phyloP scores from a whole-genome alignment of 1,284 basidiomycete genomes.

The Ganoderma sinense region DNA sequence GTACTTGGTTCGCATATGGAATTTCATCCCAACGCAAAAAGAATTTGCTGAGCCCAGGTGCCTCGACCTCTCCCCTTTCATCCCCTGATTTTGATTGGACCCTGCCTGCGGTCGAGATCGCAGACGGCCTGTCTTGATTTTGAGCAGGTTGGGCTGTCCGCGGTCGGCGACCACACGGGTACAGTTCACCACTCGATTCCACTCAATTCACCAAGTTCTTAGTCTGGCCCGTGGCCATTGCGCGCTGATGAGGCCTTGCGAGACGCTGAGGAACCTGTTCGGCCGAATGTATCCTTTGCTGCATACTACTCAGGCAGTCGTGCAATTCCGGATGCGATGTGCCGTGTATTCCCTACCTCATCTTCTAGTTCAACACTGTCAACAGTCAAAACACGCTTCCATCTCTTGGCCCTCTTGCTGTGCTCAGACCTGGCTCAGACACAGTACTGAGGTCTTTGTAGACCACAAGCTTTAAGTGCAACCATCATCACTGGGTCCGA shows the following conservation, averaged over 20 bases:
- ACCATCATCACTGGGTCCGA: neutral
- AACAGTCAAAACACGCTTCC: neutral
- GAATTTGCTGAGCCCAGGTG: neutral
- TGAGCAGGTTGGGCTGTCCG: neutral
- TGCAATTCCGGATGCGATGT: neutral
- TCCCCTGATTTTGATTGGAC: conserved; percentile 7
- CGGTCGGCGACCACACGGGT: neutral
- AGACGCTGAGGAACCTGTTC: neutral
- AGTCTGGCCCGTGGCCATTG: neutral
- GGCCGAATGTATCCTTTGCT: neutral
- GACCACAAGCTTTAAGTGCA: neutral
- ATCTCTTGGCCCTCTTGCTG: neutral
- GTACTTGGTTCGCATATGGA: neutral
- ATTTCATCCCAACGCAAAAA: conserved; percentile 3
- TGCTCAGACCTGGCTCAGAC: too few species aligned
- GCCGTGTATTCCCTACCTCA: neutral
- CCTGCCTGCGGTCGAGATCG: conserved; percentile 6
- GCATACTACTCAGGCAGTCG: neutral
- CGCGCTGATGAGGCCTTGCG: neutral
- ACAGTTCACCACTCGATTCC: neutral
- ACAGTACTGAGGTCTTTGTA: neutral
- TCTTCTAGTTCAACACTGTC: neutral
- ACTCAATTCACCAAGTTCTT: neutral
- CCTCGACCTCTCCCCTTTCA: neutral
- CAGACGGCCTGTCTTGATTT: conserved; percentile 1